Evolutionary conservation across 768 basidiomycete species (phyloP).

Genomic region (Lactarius hengduanensis): DNA sequence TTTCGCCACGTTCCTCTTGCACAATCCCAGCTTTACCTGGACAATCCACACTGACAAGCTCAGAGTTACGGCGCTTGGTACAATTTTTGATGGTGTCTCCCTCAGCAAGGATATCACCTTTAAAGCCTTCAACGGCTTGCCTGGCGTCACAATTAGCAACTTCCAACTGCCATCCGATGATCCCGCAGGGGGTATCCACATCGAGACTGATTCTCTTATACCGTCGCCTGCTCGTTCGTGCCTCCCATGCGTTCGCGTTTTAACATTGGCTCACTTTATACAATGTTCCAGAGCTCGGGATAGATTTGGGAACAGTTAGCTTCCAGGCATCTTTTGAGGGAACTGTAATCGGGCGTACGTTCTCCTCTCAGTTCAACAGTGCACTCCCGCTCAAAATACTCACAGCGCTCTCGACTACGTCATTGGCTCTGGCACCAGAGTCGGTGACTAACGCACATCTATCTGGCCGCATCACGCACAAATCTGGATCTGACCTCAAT

Average conservation of each 20-base stretch:
- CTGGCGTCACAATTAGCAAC: constrained; percentile 68
- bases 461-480: constrained; percentile 61
- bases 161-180: constrained; percentile 69
- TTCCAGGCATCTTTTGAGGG: constrained; percentile 63
- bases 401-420: constrained; percentile 51
- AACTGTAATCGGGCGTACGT: constrained; percentile 59
- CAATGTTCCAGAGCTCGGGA: constrained; percentile 56
- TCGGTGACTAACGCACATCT: constrained; percentile 52
- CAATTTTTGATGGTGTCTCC: constrained; percentile 62
- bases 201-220: constrained; percentile 64
- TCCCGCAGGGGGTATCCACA: constrained; percentile 65
- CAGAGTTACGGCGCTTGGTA: constrained; percentile 62
- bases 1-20: constrained; percentile 64
- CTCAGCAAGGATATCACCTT: constrained; percentile 60
- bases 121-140: constrained; percentile 69
- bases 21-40: constrained; percentile 65
- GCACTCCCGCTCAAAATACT: constrained; percentile 7
- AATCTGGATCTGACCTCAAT: constrained; percentile 52
- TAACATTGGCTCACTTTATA: background rate
- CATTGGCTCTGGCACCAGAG: constrained; percentile 51
- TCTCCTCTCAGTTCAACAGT: background rate
- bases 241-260: background rate
- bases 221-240: constrained; percentile 64
- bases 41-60: constrained; percentile 65
- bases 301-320: constrained; percentile 61